Conservation (phyloP, 176 grass and related monocot species). For the Aechmea fasciata region DNA sequence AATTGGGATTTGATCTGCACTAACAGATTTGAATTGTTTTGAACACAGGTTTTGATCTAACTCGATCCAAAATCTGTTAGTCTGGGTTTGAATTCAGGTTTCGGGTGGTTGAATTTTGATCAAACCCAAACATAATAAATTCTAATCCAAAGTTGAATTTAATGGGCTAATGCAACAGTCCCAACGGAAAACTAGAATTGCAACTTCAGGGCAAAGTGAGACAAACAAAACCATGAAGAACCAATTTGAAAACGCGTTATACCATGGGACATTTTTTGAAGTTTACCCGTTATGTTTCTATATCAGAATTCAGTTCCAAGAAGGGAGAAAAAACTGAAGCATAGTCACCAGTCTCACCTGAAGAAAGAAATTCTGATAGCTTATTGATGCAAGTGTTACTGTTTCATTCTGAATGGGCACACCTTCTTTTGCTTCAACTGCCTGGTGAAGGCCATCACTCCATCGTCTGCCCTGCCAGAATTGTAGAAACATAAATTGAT, state of each 20-base stretch:
- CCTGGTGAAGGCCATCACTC: constrained; percentile 98
- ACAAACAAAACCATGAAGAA: too few species aligned
- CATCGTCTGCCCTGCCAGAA: constrained; percentile 76
- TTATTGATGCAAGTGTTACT: constrained; percentile 93
- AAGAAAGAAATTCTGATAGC: constrained; percentile 99
- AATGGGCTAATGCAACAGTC: too few species aligned
- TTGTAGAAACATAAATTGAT: constrained; percentile 21
- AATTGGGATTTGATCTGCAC: not conserved
- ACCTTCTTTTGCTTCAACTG: constrained; percentile 96
- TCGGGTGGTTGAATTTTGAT: too few species aligned
- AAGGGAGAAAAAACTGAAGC: not conserved
- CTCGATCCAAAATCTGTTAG: too few species aligned
- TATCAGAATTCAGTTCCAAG: not conserved
- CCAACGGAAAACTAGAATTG: too few species aligned
- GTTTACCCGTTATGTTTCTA: too few species aligned
- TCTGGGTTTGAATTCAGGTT: too few species aligned
- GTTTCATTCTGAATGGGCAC: constrained; percentile 96
- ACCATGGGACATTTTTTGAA: not conserved
- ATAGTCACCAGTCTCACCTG: constrained; percentile 40
- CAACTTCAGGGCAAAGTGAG: too few species aligned
- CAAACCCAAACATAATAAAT: too few species aligned
- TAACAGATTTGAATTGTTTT: too few species aligned
- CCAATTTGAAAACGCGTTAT: not conserved
- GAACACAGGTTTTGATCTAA: too few species aligned
- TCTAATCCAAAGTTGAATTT: too few species aligned